Evolutionary conservation across 805 yeast genomes (phyloP), one percentile per base, ranked within the genome.

Genomic region (Millerozyma acaciae): DNA sequence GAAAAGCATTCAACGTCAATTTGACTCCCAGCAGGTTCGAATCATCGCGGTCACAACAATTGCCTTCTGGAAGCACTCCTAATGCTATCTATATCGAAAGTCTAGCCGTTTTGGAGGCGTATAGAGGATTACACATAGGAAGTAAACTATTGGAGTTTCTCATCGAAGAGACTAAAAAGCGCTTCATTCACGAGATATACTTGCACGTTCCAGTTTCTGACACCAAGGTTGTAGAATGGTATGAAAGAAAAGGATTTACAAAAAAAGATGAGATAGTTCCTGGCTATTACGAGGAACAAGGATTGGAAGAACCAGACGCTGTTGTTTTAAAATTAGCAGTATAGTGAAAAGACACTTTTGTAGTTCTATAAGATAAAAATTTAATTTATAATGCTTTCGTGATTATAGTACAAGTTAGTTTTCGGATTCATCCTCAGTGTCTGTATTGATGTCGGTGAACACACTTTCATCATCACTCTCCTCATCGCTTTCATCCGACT

Each of bases 61-160:
- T 49, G 21, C 46, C 40, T 17, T 37, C 59, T 19, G 56, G 53
- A 18, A 49, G 51, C 26, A 42, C 60, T 12, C 80, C 84, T 6
- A 69, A 71, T 30, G 68, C 73, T 8, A 68, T 82, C 1, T 80
- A 82, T 51, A 70, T 84, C 20, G 84, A 82, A 53, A 66, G 80
- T 0, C 50, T 84, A 19, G 86, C 81, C 0, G 90, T 87, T 5
- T 58, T 86, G 39, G 65, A 73, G 28, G 70, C 78, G 2, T 87
- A 86, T 57, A 62, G 81, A 42, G 55, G 67, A 10, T 62, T 67
- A 40, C 83, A 85, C 0, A 70, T 85, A 22, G 95, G 88, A 14
- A 50, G 60, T 9, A 61, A 68, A 47, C 65, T 86, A 26, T 57
- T 87, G 29, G 64, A 73, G 2, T 78, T 68, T 57, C 56, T 83